Evolutionary conservation across 106 monocot genomes (phyloP).

Genomic region (Hemerocallis citrina): DNA sequence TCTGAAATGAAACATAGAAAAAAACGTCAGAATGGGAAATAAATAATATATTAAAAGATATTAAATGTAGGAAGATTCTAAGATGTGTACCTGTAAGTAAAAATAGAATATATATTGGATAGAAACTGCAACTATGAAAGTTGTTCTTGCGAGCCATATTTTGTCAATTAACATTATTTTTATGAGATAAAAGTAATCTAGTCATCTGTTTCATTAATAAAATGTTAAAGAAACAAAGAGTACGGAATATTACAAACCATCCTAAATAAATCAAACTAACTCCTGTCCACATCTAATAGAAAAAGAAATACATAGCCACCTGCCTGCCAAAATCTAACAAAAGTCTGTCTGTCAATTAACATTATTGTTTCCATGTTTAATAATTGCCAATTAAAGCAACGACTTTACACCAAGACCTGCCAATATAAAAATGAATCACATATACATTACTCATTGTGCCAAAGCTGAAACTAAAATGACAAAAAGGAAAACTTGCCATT

Average conservation of each 20-base stretch:
- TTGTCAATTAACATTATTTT: too few species aligned
- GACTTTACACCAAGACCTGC: slow-evolving; percentile 65
- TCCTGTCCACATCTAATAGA: too few species aligned
- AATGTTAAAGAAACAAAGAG: too few species aligned
- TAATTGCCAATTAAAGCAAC: slow-evolving; percentile 32
- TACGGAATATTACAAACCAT: too few species aligned
- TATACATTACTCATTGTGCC: too few species aligned
- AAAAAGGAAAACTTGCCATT: background rate
- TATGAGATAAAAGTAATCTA: too few species aligned
- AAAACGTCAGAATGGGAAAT: background rate
- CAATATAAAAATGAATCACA: background rate
- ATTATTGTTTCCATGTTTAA: slow-evolving; percentile 23
- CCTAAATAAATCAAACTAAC: too few species aligned
- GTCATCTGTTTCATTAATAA: too few species aligned
- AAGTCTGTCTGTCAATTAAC: too few species aligned
- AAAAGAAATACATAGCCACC: too few species aligned
- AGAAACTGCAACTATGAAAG: slow-evolving; percentile 43
- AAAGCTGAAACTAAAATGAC: background rate
- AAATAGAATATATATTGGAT: slow-evolving; percentile 60
- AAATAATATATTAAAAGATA: background rate
- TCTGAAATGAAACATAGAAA: slow-evolving; percentile 24
- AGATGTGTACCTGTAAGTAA: slow-evolving; percentile 57
- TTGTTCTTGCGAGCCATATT: slow-evolving; percentile 39
- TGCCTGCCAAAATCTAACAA: too few species aligned
- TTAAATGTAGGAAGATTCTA: background rate